These are phyloP conservation scores for Cladosporium sp. DNA, from an alignment of 2,329 filamentous ascomycete species.

Conservation along the genomic window DNA sequence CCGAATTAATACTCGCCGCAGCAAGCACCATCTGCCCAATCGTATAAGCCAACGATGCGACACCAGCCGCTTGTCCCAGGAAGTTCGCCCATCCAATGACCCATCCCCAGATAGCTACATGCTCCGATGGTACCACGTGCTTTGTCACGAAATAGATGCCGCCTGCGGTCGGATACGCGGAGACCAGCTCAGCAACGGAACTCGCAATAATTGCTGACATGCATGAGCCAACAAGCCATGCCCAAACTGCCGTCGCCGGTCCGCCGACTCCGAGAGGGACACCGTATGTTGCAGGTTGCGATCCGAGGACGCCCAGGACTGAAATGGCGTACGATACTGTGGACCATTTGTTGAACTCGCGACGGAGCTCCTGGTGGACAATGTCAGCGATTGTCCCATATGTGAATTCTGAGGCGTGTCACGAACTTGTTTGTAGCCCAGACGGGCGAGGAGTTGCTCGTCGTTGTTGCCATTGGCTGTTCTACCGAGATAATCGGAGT, in stretches of 20 bases:
- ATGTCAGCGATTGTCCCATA: conserved; percentile 25
- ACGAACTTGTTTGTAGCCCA: conserved; percentile 63
- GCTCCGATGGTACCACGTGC: conserved; percentile 55
- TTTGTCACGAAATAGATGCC: conserved; percentile 71
- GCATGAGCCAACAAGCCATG: conserved; percentile 63
- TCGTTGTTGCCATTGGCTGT: conserved; percentile 49
- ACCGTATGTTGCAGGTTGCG: conserved; percentile 63
- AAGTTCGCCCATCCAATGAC: conserved; percentile 41
- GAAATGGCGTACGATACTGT: conserved; percentile 67
- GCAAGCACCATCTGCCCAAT: conserved; percentile 66
- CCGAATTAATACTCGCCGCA: conserved; percentile 61
- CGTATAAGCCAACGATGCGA: conserved; percentile 46
- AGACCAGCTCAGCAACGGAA: conserved; percentile 66
- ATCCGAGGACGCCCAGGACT: conserved; percentile 64
- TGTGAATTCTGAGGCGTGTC: neutral
- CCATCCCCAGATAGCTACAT: conserved; percentile 63
- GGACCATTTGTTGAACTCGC: conserved; percentile 67
- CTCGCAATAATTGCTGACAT: conserved; percentile 66
- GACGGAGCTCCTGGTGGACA: conserved; percentile 54
- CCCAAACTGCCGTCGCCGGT: conserved; percentile 65
- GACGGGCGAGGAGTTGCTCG: conserved; percentile 59
- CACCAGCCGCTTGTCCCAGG: conserved; percentile 54
- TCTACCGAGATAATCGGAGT: neutral
- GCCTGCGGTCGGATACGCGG: conserved; percentile 65
- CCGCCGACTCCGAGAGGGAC: conserved; percentile 60